Percentiles rank a stretch among this genome's conserved stretches.
These are phyloP conservation scores for Barnettozyma wickerhamii DNA, from an alignment of 805 yeast genomes.

Conservation along the genomic window DNA sequence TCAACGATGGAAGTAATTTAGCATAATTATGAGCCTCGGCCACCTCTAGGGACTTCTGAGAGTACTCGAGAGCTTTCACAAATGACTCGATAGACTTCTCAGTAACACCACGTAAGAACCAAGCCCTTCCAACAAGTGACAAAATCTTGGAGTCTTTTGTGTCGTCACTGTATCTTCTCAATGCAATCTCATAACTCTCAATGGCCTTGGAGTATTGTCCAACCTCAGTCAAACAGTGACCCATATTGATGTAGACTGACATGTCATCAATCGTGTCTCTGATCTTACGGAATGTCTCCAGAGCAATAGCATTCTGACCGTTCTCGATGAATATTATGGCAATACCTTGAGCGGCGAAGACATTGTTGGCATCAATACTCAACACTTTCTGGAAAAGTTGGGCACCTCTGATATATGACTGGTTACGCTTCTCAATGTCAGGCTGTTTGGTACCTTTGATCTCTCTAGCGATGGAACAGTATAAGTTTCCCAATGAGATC, in stretches of 20 bases:
- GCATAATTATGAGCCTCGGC: constrained; percentile 27
- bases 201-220: constrained; percentile 82
- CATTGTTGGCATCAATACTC: constrained; percentile 76
- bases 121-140: constrained; percentile 78
- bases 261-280: constrained; percentile 86
- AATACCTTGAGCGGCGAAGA: constrained; percentile 96
- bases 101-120: constrained; percentile 72
- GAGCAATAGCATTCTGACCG: constrained; percentile 66
- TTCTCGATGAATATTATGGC: constrained; percentile 91
- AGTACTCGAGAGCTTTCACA: constrained; percentile 56
- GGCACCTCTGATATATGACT: constrained; percentile 83
- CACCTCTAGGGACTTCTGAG: constrained; percentile 49
- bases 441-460: constrained; percentile 42
- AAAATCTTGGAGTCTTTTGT: constrained; percentile 62
- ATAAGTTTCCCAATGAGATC: constrained; percentile 84
- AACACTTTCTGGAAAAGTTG: constrained; percentile 88
- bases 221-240: constrained; percentile 80
- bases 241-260: constrained; percentile 78
- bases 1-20: constrained; percentile 42
- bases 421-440: constrained; percentile 57
- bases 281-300: constrained; percentile 82
- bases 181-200: constrained; percentile 82
- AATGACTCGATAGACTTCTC: constrained; percentile 64
- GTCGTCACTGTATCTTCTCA: constrained; percentile 54
- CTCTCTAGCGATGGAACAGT: constrained; percentile 78